Base-by-base conservation (phyloP, 83 land plant species). In the Picea abies region DNA sequence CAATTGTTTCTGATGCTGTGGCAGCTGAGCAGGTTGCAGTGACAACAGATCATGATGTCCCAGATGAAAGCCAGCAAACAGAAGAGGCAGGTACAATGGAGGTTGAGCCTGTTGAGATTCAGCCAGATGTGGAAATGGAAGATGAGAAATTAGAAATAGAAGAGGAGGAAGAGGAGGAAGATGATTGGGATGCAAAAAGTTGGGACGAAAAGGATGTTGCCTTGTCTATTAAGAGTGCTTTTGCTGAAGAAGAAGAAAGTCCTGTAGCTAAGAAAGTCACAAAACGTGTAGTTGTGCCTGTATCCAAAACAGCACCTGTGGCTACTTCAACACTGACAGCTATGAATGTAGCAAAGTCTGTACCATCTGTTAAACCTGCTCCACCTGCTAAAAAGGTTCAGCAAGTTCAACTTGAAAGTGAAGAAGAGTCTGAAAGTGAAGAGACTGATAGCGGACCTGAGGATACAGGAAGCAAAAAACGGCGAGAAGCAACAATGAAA, bases 131-230 rank as follows among this genome's bases (percentile, higher is more conserved):
- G 15, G 90, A 87, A 39, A 76, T 79, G 61, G 84, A 85, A 68
- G 80, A 89, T 47, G 88, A 66, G 29, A 84, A 68, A 73, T 86
- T 83, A 76, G 90, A 88, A 79, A 87, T 86, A 79, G 88, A 82
- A 56, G 83, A 60, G 37, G 90, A 83, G 71, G 93, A 69, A 37
- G 94, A 91, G 35, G 95, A 90, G 68, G 96, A 92, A 23, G 93
- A 92, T 25, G 95, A 93, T 64, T 98, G 99, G 99, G 99, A 98
- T 88, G 98, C 93, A 4, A 97, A 97, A 82, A 96, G 95, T 79
- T 97, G 95, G 97, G 96, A 95, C 86, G 94, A 96, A 76, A 87
- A 88, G 44, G 90, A 88, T 75, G 89, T 96, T 11, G 85, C 84
- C 17, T 85, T 96, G 87, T 91, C 92, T 64, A 86, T 82, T 25